Evolutionary conservation across 2,329 filamentous ascomycete species (phyloP), one percentile per base, ranked within the genome.

Genomic region (Fusarium irregulare): DNA sequence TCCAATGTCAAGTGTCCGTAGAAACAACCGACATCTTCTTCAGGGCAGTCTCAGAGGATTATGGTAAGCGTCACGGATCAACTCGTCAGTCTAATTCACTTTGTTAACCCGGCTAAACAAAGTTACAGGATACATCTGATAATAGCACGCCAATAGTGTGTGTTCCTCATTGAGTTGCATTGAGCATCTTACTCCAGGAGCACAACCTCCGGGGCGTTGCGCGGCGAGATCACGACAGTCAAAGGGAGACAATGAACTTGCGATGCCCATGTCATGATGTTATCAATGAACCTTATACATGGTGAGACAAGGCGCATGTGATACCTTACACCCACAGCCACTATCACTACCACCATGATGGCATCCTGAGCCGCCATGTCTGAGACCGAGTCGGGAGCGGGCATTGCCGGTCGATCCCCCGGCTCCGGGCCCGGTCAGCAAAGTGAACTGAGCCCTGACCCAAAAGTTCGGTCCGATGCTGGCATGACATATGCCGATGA

Each of bases 361-460:
- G 11, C 40, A 23, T 20, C 14, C 23, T 41, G 18, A 53, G 18
- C 21, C 23, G 23, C 56, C 48, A 40, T 51, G 30, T 66, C 37
- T 56, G 51, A 60, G 47, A 70, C 46, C 20, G n/a, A 55, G 56
- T 56, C 57, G 40, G 40, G 32, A 55, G 60, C 57, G 56, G 66
- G 25, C 56, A 45, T 58, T 67, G 41, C 66, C 66, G 66, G 67
- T 57, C 57, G 57, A 70, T 57, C 53, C 50, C 40, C 62, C 42
- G 21, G 48, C 40, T 40, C 20, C n/a, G 56, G 62, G 62, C 18
- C 48, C 37, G 44, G 37, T 18, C 23, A 18, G 13, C 16, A 16
- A 16, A 45, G 18, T 23, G 20, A 37, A 20, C 37, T 40, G 50
- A 67, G 49, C 27, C n/a, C 20, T 42, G 21, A 23, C 49, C 57